Evolutionary conservation across 371 early-diverging fungal genomes (phyloP).

Genomic region (Actinomortierella ambigua): DNA sequence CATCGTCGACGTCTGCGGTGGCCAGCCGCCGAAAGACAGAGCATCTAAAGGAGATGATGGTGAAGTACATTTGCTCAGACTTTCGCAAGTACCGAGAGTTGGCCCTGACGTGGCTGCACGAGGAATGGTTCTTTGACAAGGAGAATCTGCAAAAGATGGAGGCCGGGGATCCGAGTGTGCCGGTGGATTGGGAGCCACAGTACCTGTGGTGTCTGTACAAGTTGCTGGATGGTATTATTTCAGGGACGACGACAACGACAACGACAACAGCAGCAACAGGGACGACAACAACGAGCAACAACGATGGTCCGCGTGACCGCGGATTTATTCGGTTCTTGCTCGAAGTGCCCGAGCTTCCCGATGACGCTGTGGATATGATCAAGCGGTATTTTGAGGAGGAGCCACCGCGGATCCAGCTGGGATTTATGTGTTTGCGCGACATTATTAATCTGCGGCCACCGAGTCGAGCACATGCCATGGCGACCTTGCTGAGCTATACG

Average conservation of each 20-base stretch:
- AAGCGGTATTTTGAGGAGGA: conserved; percentile 39
- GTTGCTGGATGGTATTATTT: conserved; percentile 40
- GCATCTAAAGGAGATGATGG: conserved; percentile 24
- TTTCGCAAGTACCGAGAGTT: conserved; percentile 43
- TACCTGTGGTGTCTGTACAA: conserved; percentile 47
- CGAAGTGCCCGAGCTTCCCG: conserved; percentile 42
- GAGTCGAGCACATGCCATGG: conserved; percentile 29
- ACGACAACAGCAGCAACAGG: no score
- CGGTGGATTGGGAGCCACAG: conserved; percentile 30
- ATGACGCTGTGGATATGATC: conserved; percentile 43
- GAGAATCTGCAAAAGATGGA: conserved; percentile 9
- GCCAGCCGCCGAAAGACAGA: no score
- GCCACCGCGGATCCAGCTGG: conserved; percentile 29
- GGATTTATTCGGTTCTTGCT: conserved; percentile 38
- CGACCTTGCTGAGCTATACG: conserved; percentile 32
- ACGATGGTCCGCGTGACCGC: conserved; percentile 30
- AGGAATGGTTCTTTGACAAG: conserved; percentile 44
- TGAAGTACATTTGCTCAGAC: conserved; percentile 35
- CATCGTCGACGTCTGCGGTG: conserved; percentile 4
- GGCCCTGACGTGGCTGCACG: conserved; percentile 44
- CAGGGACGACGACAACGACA: conserved; percentile 15
- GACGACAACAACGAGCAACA: conserved; percentile 4
- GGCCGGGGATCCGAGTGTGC: neutral
- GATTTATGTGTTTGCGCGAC: conserved; percentile 34
- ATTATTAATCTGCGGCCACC: conserved; percentile 44